Percentiles rank a stretch among this genome's conserved stretches.
These are phyloP conservation scores for Xeromyces bisporus DNA, from an alignment of 495 filamentous ascomycete species.

Conservation along the genomic window DNA sequence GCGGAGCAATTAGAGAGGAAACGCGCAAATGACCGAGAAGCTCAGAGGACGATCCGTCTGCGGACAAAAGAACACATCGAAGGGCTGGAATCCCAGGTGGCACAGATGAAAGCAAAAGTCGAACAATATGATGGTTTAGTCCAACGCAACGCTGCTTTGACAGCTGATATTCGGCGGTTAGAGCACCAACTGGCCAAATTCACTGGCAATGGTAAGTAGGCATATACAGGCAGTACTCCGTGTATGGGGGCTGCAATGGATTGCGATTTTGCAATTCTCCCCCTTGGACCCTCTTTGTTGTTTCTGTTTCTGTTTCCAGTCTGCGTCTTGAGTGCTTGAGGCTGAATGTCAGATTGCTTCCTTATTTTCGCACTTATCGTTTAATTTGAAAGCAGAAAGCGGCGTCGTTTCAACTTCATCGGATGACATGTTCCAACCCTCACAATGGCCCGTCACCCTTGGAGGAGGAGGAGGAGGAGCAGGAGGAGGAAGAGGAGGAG, in stretches of 20 bases:
- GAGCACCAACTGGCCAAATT: conserved; percentile 21
- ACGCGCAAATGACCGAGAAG: conserved; percentile 46
- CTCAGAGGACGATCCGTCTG: conserved; percentile 44
- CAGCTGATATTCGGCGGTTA: conserved; percentile 33
- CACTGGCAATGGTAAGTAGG: conserved; percentile 1
- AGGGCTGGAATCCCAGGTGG: conserved; percentile 31
- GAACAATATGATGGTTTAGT: conserved; percentile 33
- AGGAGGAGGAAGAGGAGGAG: too few species aligned
- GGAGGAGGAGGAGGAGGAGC: too few species aligned
- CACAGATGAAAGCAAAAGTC: conserved; percentile 28
- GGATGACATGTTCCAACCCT: too few species aligned
- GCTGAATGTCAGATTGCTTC: too few species aligned
- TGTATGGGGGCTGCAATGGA: neutral
- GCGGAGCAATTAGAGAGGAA: conserved; percentile 45
- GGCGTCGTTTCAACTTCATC: too few species aligned
- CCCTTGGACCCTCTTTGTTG: too few species aligned
- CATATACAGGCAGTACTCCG: neutral
- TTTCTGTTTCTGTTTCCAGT: too few species aligned
- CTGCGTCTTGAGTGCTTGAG: too few species aligned
- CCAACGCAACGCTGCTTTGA: conserved; percentile 35
- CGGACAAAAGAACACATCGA: conserved; percentile 44
- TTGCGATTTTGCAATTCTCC: neutral
- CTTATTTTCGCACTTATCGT: too few species aligned
- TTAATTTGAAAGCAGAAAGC: too few species aligned
- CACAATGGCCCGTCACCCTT: too few species aligned